Conservation (phyloP, 306 rosid species). For the Cicer bijugum region DNA sequence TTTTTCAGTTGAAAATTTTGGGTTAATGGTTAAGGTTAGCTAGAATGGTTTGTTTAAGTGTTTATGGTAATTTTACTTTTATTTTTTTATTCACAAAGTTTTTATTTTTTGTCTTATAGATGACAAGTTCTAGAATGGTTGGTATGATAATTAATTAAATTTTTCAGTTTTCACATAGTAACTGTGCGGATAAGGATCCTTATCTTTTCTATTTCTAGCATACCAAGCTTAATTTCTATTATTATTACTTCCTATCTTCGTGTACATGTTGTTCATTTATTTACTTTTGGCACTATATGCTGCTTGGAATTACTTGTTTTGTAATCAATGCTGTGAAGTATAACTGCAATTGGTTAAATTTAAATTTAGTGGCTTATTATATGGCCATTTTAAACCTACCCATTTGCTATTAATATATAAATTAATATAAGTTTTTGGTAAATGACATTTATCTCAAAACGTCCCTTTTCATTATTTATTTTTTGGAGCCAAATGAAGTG, state of each 20-base stretch:
- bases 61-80: conserved; percentile 32
- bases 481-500: conserved; percentile 14
- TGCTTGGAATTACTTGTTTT: conserved; percentile 26
- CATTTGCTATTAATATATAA: conserved; percentile 34
- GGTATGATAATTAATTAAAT: conserved; percentile 29
- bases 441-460: neutral
- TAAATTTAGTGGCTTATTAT: conserved; percentile 1
- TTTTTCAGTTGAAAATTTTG: conserved; percentile 3
- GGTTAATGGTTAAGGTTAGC: conserved; percentile 23
- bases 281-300: conserved; percentile 32
- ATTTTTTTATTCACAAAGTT: conserved; percentile 29
- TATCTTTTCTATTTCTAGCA: conserved; percentile 43
- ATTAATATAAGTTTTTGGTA: conserved; percentile 20
- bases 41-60: conserved; percentile 36
- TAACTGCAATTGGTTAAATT: conserved; percentile 34
- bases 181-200: conserved; percentile 23
- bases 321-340: conserved; percentile 34
- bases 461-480: conserved; percentile 4
- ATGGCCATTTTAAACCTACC: conserved; percentile 9
- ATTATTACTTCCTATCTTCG: conserved; percentile 29
- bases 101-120: neutral
- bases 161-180: neutral
- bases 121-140: conserved; percentile 34
- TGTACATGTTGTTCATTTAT: conserved; percentile 4
- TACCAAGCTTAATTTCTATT: conserved; percentile 30